Base-by-base conservation (phyloP, 257 asterid species). In the Petunia axillaris region DNA sequence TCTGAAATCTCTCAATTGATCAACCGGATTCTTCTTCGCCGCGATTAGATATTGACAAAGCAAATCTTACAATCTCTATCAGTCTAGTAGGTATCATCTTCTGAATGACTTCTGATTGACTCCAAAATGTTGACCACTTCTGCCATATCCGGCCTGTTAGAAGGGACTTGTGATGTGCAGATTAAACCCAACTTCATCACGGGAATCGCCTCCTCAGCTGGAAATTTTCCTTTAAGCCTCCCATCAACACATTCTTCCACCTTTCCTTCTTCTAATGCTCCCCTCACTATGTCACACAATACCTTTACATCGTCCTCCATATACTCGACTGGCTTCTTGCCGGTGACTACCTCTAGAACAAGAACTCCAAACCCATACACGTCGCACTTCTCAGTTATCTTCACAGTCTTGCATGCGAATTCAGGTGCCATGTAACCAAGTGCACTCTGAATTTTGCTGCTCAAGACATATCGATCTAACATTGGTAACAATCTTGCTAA, bases 351-450 rank as follows among this genome's bases (percentile, higher is more conserved):
- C 87, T 92, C 97, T 41, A 92, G 81, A 46, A 85, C 87, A 90
- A 92, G 83, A 15, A 88, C 86, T 48, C 95, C 97, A 52, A 92
- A 92, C 15, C 95, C 95, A 65, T 89, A 92, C 3, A 92, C 91
- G 7, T 92, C 97, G 11, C 97, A 90, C 80, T 92, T 92, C 73
- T 92, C 92, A 0, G 93, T 92, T 80, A 92, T 87, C 79, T 85
- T 92, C 8, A 89, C 93, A 0, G 92, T 89, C 84, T 86, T 84
- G 88, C 92, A 89, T 3, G 91, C 90, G 25, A 90, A 89, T 81
- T 92, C 97, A 0, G 95, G 97, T 1, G 97, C 97, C 93, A 89
- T 89, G 85, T 92, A 92, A 6, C 97, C 97, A 0, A 92, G 90
- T 44, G 95, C 93, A 52, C 97, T 90, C 84, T 92, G 97, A 81